Evolutionary conservation across 228 moss, liverwort and hornwort species (phyloP), one percentile per base, ranked within the genome.

Genomic region (Sphagnum fallax): DNA sequence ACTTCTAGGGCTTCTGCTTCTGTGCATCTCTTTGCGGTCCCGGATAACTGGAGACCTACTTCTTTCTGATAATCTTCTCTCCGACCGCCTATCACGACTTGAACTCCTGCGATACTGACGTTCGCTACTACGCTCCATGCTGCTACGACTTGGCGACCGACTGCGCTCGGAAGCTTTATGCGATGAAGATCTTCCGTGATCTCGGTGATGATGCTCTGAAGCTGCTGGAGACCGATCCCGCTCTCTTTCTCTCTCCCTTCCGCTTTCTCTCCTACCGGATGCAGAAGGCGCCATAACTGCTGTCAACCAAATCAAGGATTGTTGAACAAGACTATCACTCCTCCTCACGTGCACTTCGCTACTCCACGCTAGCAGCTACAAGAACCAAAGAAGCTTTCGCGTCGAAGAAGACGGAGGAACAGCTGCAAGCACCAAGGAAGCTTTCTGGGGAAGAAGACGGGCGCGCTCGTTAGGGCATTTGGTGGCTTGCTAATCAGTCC

Each of bases 141-240:
- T 78, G 69, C 78, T 80, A 58, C 75, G 81, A 65, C 76, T 78
- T n/a, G 81, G 84, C 59, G 84, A 84, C 63, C 69, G 78, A 61
- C 81, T 84, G 65, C 60, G 75, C 13, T 78, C 84, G 48, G 72
- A 70, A 18, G 65, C 67, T 72, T 74, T 80, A 64, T 84, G 84
- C 61, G 77, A 80, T 32, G 32, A 32, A 47, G 84, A 84, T 6
- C 81, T 77, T 48, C 78, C 81, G 57, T 71, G 81, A 63, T 76
- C 84, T 10, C 84, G 84, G 63, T 69, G 81, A 63, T 78, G 75
- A 61, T 78, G 84, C 51, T 80, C 77, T 49, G 80, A 78, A 47
- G 78, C 68, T 52, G 68, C 47, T 0, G 84, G 69, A 50, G 84
- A 60, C 6, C 48, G 60, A 16, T 61, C 61, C 16, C 69, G 57